phyloP scores from a whole-genome alignment of 2,329 filamentous ascomycete genomes.

The Clonostachys solani region DNA sequence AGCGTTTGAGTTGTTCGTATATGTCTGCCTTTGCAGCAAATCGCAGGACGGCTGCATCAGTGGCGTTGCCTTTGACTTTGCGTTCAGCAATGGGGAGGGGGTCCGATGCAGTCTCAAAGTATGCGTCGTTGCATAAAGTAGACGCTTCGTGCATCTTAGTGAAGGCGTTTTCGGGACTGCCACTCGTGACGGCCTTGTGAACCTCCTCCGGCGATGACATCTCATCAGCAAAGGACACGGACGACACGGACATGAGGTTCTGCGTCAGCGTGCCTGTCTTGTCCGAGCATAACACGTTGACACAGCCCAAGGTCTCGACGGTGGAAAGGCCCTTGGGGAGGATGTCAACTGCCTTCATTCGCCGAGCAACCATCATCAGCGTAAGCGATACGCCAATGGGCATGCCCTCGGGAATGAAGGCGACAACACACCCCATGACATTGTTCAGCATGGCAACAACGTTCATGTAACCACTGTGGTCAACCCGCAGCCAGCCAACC shows the following conservation, averaged over 20 bases:
- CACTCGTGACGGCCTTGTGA: constrained; percentile 8
- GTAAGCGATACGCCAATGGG: constrained; percentile 31
- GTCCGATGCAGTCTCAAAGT: constrained; percentile 30
- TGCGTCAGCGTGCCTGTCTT: constrained; percentile 37
- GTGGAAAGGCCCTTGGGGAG: constrained; percentile 30
- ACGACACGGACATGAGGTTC: constrained; percentile 37
- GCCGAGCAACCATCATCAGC: constrained; percentile 34
- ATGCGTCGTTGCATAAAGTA: constrained; percentile 34
- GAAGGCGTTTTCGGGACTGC: constrained; percentile 6
- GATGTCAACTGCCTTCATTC: constrained; percentile 36
- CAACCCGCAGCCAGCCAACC: constrained; percentile 30
- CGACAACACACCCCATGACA: constrained; percentile 33
- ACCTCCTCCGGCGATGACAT: constrained; percentile 17
- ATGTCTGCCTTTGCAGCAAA: constrained; percentile 22
- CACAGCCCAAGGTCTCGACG: constrained; percentile 35
- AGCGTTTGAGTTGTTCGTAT: constrained; percentile 10
- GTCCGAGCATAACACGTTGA: constrained; percentile 37
- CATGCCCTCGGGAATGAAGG: constrained; percentile 33
- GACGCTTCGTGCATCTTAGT: constrained; percentile 19
- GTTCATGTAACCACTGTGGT: constrained; percentile 30
- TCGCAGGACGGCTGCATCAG: constrained; percentile 33
- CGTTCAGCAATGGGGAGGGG: constrained; percentile 25
- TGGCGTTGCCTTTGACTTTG: constrained; percentile 33
- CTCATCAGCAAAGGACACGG: constrained; percentile 27
- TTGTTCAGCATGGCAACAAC: constrained; percentile 38